These are phyloP conservation scores for Conringia planisiliqua DNA, from an alignment of 345 rosid species.

Conservation along the genomic window DNA sequence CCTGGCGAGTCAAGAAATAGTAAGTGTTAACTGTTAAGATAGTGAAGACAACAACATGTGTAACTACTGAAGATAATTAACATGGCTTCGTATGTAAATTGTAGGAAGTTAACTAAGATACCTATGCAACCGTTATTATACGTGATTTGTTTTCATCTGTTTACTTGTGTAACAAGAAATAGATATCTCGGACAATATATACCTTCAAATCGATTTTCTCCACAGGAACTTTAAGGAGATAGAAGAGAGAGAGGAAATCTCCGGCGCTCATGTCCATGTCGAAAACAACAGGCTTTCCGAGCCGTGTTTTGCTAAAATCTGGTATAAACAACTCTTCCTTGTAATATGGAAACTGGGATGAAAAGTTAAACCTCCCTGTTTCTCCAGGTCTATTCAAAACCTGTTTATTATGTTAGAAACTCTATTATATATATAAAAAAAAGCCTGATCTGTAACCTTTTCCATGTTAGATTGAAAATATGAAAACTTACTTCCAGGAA, in stretches of 20 bases:
- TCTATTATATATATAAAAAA: background rate
- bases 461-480: background rate
- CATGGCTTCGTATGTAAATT: too few relatives aligned
- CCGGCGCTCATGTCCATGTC: constrained; percentile 99
- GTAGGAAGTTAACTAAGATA: too few relatives aligned
- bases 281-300: constrained; percentile 74
- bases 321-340: constrained; percentile 58
- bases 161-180: background rate
- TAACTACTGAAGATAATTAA: background rate
- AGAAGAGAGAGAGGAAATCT: constrained; percentile 79
- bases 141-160: background rate
- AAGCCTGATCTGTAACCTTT: background rate
- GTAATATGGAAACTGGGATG: constrained; percentile 70
- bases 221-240: constrained; percentile 76
- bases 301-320: constrained; percentile 42
- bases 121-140: too few relatives aligned
- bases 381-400: constrained; percentile 59
- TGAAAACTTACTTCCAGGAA: constrained; percentile 75
- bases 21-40: background rate
- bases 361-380: constrained; percentile 65
- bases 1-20: constrained; percentile 41
- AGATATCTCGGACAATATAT: background rate
- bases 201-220: constrained; percentile 76
- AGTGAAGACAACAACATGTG: background rate
- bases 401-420: constrained; percentile 36